Evolutionary conservation across 2,329 filamentous ascomycete species (phyloP), one percentile per base, ranked within the genome.

Genomic region (Rugonectria rugulosa): DNA sequence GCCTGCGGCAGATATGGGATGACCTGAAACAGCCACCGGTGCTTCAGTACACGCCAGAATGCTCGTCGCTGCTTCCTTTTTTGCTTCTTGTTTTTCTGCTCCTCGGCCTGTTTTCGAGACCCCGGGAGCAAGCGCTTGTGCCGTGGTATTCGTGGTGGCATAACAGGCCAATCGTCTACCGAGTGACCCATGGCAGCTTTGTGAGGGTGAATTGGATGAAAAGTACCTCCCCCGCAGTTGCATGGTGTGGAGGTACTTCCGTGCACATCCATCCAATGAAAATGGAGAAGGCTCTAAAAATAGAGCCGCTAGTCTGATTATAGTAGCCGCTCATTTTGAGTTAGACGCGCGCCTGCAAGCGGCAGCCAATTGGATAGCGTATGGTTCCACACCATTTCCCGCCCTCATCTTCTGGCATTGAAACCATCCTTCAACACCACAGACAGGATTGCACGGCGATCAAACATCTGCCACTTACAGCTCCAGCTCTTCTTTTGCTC

Each of bases 311-410:
- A 66, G 41, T 11, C 12, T 21, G 23, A 49, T 56, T 21, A 3
- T 43, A 53, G 21, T 3, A 46, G 46, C 56, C 65, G 63, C 60
- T 53, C 59, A 59, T 49, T 66, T 57, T 53, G 45, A 53, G 37
- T 64, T 68, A 65, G 43, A 68, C 65, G 65, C 65, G 65, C 65
- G 65, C 63, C 60, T 68, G 58, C 41, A 20, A 27, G 20, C 17
- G 11, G 4, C 21, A 9, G 49, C 60, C 65, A 65, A 68, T 68
- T 48, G 44, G 24, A 37, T 14, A 47, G n/a, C 41, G 20, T 23
- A 29, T 9, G 17, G 49, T 29, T 37, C 62, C 62, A 62, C 58
- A 40, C 38, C 50, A 46, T 17, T 43, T 58, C 49, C 42, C 38
- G 34, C 42, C 55, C 27, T 17, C 19, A n/a, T 21, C 14, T 21